Evolutionary conservation across 306 rosid species (phyloP), one percentile per base, ranked within the genome.

Genomic region (Urtica urens): DNA sequence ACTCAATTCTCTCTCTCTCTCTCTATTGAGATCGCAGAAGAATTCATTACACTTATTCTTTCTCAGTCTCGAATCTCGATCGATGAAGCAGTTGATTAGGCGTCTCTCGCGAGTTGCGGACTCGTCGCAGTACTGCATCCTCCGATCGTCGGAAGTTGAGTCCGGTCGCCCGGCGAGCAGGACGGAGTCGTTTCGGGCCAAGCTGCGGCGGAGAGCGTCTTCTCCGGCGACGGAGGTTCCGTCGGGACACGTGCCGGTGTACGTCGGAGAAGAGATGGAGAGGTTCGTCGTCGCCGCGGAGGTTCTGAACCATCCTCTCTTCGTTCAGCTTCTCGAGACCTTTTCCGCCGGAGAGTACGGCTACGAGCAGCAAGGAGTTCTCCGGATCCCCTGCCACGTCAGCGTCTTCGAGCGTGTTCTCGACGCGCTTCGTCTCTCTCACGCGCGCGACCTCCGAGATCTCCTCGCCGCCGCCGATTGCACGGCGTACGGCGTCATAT

Each of bases 211-310:
- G 25, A 30, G 71, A 0, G 8, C 55, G 2, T 5, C 31, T 2
- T 48, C 49, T 9, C 16, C 38, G 4, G 37, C 44, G 4, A 44
- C 65, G 52, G 49, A 33, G 10, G 93, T 73, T 0, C 99, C 95
- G 0, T 81, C 69, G 17, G 97, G 97, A 0, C 84, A 81, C 61
- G 78, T 88, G 0, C 97, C 97, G 46, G 77, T 88, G 51, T 84
- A 78, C 75, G 97, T 90, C 10, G 97, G 97, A 22, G 93, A 84
- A 12, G 95, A 90, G 79, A 83, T 84, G 97, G 77, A 77, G 50
- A 58, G 88, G 24, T 84, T 84, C 42, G 95, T 76, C 1, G 87
- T 90, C 6, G 51, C 58, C 41, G 93, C 93, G 0, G 94, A 90
- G 65, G 70, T 90, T 6, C 43, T 90, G 4, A 84, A 90, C 66